phyloP scores from a whole-genome alignment of 1,284 basidiomycete species.

The Chondrostereum purpureum region DNA sequence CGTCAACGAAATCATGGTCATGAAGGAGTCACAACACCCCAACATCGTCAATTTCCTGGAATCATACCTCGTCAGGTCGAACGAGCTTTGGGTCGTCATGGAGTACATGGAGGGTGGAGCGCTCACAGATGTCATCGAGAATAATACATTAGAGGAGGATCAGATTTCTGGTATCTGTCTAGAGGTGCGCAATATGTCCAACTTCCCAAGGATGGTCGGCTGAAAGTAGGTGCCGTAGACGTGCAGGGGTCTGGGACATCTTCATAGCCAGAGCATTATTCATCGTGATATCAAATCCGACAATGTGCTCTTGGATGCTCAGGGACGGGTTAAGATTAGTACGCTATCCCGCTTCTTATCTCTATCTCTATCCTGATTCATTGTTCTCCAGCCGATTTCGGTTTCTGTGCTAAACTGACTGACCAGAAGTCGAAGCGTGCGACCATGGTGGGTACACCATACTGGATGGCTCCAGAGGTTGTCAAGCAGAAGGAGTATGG shows the following conservation, averaged over 20 bases:
- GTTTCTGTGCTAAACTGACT: slow-evolving; percentile 96
- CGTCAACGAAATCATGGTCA: slow-evolving; percentile 97
- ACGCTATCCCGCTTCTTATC: slow-evolving; percentile 25
- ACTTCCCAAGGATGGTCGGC: background rate
- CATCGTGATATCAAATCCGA: slow-evolving; percentile 99
- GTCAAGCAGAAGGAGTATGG: slow-evolving; percentile 99
- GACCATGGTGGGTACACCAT: slow-evolving; percentile 98
- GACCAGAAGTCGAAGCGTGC: slow-evolving; percentile 98
- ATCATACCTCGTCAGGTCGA: slow-evolving; percentile 84
- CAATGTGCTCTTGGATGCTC: slow-evolving; percentile 89
- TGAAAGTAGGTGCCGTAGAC: slow-evolving; percentile 47
- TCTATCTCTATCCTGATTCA: background rate
- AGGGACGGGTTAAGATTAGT: slow-evolving; percentile 97
- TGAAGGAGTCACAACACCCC: slow-evolving; percentile 98
- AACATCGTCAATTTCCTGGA: slow-evolving; percentile 99
- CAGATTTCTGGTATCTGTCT: slow-evolving; percentile 93
- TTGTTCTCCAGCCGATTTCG: slow-evolving; percentile 77
- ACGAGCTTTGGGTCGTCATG: slow-evolving; percentile 99
- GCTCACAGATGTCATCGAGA: slow-evolving; percentile 96
- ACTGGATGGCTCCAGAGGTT: slow-evolving; percentile 99
- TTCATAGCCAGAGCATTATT: slow-evolving; percentile 93
- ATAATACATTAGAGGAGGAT: slow-evolving; percentile 93
- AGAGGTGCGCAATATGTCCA: slow-evolving; percentile 57
- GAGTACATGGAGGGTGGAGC: slow-evolving; percentile 99
- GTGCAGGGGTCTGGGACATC: slow-evolving; percentile 89